These are phyloP conservation scores for Pholiota adiposa DNA, from an alignment of 1,284 basidiomycete species.

Conservation along the genomic window DNA sequence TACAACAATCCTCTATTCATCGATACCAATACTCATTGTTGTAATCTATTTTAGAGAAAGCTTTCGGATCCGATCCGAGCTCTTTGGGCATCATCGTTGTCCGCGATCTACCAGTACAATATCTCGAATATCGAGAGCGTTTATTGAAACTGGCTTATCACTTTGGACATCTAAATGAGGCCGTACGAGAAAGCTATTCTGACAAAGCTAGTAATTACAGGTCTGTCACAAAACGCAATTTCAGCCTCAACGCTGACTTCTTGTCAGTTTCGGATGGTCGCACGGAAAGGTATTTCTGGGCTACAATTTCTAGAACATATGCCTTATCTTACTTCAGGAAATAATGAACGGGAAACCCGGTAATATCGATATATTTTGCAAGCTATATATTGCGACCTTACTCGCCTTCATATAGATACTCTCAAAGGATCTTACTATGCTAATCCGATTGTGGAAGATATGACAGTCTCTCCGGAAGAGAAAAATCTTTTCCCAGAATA, in stretches of 20 bases:
- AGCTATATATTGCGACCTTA: not conserved
- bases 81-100: conserved; percentile 83
- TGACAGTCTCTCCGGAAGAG: conserved; percentile 59
- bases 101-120: conserved; percentile 76
- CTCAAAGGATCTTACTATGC: conserved; percentile 94
- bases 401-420: conserved; percentile 52
- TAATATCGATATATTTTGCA: conserved; percentile 28
- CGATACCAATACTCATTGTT: too few species aligned
- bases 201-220: conserved; percentile 73
- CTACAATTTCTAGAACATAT: not conserved
- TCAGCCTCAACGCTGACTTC: not conserved
- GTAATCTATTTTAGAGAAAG: conserved; percentile 54
- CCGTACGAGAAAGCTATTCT: conserved; percentile 69
- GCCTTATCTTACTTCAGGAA: conserved; percentile 55
- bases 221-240: conserved; percentile 37
- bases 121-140: conserved; percentile 63
- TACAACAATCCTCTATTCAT: conserved; percentile 26
- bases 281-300: conserved; percentile 74
- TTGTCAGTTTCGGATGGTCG: conserved; percentile 85
- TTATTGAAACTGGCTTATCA: conserved; percentile 74
- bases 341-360: conserved; percentile 92
- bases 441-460: conserved; percentile 76
- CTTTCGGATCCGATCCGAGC: conserved; percentile 79
- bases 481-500: conserved; percentile 73
- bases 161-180: conserved; percentile 74